These are phyloP conservation scores for Barnettozyma sp. DNA, from an alignment of 805 yeast species.

Conservation along the genomic window DNA sequence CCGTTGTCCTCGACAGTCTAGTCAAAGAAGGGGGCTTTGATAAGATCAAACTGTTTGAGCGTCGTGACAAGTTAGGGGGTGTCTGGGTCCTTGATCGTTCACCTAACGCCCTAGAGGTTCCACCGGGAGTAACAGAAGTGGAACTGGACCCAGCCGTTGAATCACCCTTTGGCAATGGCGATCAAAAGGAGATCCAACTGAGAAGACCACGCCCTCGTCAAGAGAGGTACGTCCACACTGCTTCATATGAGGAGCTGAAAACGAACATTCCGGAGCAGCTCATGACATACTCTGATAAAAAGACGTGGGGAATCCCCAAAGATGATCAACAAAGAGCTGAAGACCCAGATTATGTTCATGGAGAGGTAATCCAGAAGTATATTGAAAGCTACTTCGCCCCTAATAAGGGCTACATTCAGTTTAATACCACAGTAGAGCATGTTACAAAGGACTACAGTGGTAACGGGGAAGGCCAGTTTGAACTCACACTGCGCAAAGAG, in stretches of 20 bases:
- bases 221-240: constrained; percentile 27
- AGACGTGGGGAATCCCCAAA: constrained; percentile 27
- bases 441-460: constrained; percentile 23
- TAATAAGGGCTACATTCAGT: constrained; percentile 22
- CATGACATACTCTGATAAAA: constrained; percentile 40
- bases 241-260: constrained; percentile 26
- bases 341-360: constrained; percentile 26
- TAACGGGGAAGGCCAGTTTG: constrained; percentile 20
- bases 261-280: constrained; percentile 39
- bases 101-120: constrained; percentile 18
- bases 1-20: constrained; percentile 34
- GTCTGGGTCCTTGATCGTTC: constrained; percentile 34
- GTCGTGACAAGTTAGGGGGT: constrained; percentile 36
- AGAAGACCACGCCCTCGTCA: constrained; percentile 5
- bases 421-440: constrained; percentile 34
- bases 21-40: constrained; percentile 30
- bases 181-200: not conserved
- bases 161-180: constrained; percentile 6
- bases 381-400: constrained; percentile 38
- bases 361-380: constrained; percentile 51
- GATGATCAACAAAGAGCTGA: constrained; percentile 25
- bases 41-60: constrained; percentile 34
- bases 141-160: constrained; percentile 26
- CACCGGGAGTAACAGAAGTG: constrained; percentile 24
- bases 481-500: constrained; percentile 27